A percentile compares a stretch with the other conserved stretches of the same genome.
These are phyloP conservation scores for Rosa multiflora DNA, from an alignment of 306 rosid genomes.

Conservation along the genomic window DNA sequence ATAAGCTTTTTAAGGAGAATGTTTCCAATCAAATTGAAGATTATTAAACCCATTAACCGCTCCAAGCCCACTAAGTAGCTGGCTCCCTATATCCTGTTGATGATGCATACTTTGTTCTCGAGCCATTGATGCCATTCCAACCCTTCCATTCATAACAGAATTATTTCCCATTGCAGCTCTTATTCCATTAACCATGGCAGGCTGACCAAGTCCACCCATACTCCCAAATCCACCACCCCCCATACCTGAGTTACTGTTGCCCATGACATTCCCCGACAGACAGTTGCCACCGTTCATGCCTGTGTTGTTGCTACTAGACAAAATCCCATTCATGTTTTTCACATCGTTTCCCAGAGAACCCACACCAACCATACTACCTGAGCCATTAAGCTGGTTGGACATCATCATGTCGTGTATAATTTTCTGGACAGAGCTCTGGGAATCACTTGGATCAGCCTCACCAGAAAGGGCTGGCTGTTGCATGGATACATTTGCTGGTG, in stretches of 20 bases:
- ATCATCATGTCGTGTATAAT: constrained; percentile 76
- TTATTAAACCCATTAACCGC: constrained; percentile 75
- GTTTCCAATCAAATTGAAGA: constrained; percentile 89
- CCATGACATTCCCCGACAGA: constrained; percentile 53
- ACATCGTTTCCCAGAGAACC: constrained; percentile 69
- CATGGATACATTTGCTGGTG: constrained; percentile 72
- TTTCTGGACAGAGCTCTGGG: constrained; percentile 89
- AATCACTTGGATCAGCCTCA: constrained; percentile 72
- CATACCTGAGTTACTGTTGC: constrained; percentile 55
- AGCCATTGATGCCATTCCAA: constrained; percentile 70
- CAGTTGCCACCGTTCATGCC: constrained; percentile 62
- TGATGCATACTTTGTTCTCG: constrained; percentile 84
- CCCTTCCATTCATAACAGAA: constrained; percentile 78
- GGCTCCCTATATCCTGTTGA: constrained; percentile 82
- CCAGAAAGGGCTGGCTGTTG: constrained; percentile 75
- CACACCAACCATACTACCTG: constrained; percentile 53
- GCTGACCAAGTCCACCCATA: constrained; percentile 73
- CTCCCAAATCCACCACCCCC: constrained; percentile 60
- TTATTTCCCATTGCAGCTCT: constrained; percentile 77
- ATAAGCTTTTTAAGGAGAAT: constrained; percentile 60
- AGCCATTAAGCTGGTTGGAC: constrained; percentile 60
- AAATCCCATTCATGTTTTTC: constrained; percentile 70
- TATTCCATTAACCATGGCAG: constrained; percentile 74
- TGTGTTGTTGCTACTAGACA: constrained; percentile 47
- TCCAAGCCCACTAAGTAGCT: constrained; percentile 81